These are phyloP conservation scores for Zopfia rhizophila DNA, from an alignment of 2,329 filamentous ascomycete genomes.

Conservation along the genomic window DNA sequence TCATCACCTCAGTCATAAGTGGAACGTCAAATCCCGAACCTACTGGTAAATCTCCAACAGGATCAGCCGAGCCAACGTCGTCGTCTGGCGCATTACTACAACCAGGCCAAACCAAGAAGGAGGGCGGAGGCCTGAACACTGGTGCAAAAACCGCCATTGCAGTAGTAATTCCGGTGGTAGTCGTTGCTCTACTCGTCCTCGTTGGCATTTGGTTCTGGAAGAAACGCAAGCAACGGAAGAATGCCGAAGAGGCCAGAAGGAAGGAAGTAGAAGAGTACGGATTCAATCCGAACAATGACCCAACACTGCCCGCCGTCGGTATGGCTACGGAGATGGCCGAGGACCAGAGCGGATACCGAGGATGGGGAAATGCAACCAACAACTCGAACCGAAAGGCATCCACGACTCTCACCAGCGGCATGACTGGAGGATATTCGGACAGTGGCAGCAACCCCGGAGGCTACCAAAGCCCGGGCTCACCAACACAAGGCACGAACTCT, in stretches of 20 bases:
- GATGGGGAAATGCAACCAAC: slow-evolving; percentile 88
- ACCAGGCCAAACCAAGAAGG: slow-evolving; percentile 22
- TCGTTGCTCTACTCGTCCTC: slow-evolving; percentile 82
- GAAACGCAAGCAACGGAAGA: slow-evolving; percentile 85
- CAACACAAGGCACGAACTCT: slow-evolving; percentile 71
- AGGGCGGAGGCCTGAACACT: slow-evolving; percentile 62
- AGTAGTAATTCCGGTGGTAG: slow-evolving; percentile 91
- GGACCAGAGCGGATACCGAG: slow-evolving; percentile 82
- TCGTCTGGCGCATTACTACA: slow-evolving; percentile 18
- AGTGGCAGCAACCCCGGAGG: slow-evolving; percentile 66
- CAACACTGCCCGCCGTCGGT: slow-evolving; percentile 73
- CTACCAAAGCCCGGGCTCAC: slow-evolving; percentile 66
- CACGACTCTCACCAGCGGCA: slow-evolving; percentile 85
- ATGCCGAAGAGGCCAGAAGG: slow-evolving; percentile 84
- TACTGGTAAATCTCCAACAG: slow-evolving; percentile 10
- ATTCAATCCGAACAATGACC: slow-evolving; percentile 97
- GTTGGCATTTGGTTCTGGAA: slow-evolving; percentile 86
- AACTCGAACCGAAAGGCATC: slow-evolving; percentile 80
- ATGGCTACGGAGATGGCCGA: slow-evolving; percentile 78
- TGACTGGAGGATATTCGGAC: slow-evolving; percentile 74
- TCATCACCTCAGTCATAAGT: slow-evolving; percentile 22
- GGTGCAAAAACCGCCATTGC: slow-evolving; percentile 86
- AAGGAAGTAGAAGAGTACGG: slow-evolving; percentile 98
- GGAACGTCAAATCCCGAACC: slow-evolving; percentile 8
- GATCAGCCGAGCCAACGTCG: slow-evolving; percentile 21